Base-by-base conservation (phyloP, 2,329 filamentous ascomycete genomes). In the Domatiomyces catenatus region DNA sequence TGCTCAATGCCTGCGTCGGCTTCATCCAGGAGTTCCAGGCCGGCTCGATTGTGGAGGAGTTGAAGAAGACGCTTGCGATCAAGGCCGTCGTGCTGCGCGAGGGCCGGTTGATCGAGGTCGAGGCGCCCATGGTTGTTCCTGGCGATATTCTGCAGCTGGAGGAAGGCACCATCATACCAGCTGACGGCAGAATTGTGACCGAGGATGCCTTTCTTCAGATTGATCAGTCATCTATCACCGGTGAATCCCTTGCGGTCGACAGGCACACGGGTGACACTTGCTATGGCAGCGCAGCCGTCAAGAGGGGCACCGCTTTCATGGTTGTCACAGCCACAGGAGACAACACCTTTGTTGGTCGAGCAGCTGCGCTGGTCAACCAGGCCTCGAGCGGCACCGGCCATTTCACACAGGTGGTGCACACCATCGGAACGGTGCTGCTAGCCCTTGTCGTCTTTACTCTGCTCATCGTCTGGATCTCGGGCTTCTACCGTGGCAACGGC, bases 1-100 rank as follows among this genome's bases (percentile, higher is more conserved):
- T 93, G 58, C 83, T 94, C 57, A 94, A 94, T 71, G 87, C 87
- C 43, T 72, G 70, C 57, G 87, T 94, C 56, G 86, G 87, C 70
- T 94, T 93, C 69, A 73, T 89, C 53, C 87, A 94, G 67, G 87
- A 94, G 71, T 93, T 77, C 69, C 86, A 93, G 69, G 87, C 87
- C 55, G 87, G 85, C 65, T 89, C 84, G 50, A 92, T 93, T 57
- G 86, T 94, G 69, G 86, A 90, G 47, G 86, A 92, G 66, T 71
- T 94, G 63, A 93, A 93, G 75, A 89, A 92, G 73, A 90, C 84
- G 50, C 78, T 93, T 42, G 87, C 87, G 51, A 78, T 93, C 47
- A 92, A 89, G 75, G 86, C 87, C 64, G 81, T 86, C 44, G 86
- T 93, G 60, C 77, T 92, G 65, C 85, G 88, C 74, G 84, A 90